Base-by-base conservation (phyloP, 352 stramenopile species). In the Globisporangium mamillatum region DNA sequence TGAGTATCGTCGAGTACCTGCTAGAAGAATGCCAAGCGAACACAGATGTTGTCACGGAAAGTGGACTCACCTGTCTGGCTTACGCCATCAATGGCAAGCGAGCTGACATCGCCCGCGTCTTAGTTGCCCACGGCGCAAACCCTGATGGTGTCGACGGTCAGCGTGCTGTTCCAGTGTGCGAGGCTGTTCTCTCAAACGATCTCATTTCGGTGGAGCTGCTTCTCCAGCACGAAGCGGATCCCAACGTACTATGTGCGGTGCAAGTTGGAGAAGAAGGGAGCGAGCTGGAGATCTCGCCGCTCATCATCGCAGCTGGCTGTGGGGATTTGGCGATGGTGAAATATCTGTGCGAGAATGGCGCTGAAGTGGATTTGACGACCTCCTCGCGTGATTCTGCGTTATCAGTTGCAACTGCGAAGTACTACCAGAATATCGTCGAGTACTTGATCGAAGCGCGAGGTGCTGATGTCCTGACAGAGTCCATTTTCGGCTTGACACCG, bases 281-380 rank as follows among this genome's bases (percentile, higher is more conserved):
- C 38, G 38, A 58, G 10, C 52, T 58, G 22, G 52, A 58, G 52
- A 58, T 36, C 24, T 58, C 52, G 52, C 52, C 52, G 29, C 22
- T 58, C 52, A 58, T 58, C 24, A 16, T 58, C 24, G 52, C 52
- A 58, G 52, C 52, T 34, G 52, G 52, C 52, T 20, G 22, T 29
- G 52, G 52, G 14, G 16, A 36, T 18, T 10, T 58, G 1, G 6
- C 34, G 8, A 16, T 34, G 52, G 24, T 10, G 22, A 32, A 58
- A 29, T n/a, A 3, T 25, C 5, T 58, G 52, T 34, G 22, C 10
- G 52, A 58, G 52, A 58, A 58, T 22, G 52, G 52, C 24, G 52
- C 24, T 34, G 52, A 58, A 34, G 52, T 58, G 14, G 52, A 58
- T 27, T 7, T 34, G 24, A 58, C 2, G 16, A 58, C 52, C 24